Evolutionary conservation across 2,329 filamentous ascomycete species (phyloP), one percentile per base, ranked within the genome.

Genomic region (Fusarium odoratissimum): DNA sequence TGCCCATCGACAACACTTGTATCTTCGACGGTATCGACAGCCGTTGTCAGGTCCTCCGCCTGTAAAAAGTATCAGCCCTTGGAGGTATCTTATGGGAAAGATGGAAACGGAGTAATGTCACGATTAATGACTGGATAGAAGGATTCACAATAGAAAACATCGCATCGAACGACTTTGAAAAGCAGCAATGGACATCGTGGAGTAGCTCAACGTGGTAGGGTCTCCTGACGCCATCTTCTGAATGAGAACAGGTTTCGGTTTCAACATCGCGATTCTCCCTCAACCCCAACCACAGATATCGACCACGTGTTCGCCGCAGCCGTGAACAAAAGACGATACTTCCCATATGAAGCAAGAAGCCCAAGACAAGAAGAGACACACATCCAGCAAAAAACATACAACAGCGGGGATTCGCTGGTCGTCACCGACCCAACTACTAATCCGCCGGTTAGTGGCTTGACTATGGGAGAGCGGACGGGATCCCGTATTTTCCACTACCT

Each of bases 1-100:
- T 92, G 46, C 91, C 91, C 30, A 88, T 92, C 71, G 90, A 93
- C 75, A 92, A 92, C 80, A 91, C 89, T 21, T 92, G 91, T 78
- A 85, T 93, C 69, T 92, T 91, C 75, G 91, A 93, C 83, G 91
- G 91, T 28, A 90, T 93, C 71, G 84, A 83, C 67, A 91, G 89
- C 80, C 87, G 88, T 70, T 89, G 87, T 75, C 88, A 90, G 79
- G 85, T 90, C 58, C 81, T 91, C 75, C 85, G 86, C 67, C 80
- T 91, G 73, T 90, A 65, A 73, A 23, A 19, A 13, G 23, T 35
- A n/a, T 25, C 38, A 17, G 49, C 31, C 35, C 41, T 21, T 21
- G 16, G 37, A 40, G 23, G 23, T 41, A 25, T 40, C 38, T 28
- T n/a, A 40, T 51, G 21, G 30, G 51, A 40, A 10, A 56, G 42